Conservation (phyloP, 768 basidiomycete species). For the Auriscalpium microsporum region DNA sequence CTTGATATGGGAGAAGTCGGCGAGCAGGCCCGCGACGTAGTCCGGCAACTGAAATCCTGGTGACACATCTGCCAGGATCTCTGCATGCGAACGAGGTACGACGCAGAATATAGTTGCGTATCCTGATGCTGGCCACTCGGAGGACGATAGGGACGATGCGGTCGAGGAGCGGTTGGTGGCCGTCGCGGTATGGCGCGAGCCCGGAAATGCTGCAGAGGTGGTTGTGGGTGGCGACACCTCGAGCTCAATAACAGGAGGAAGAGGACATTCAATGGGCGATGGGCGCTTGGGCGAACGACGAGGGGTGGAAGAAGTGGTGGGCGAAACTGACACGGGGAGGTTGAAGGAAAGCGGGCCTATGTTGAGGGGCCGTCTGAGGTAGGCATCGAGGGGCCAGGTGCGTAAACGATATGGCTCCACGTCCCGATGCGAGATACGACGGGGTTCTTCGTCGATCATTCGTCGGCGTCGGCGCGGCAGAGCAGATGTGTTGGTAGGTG, state of each 20-base stretch:
- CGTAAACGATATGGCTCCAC: neutral
- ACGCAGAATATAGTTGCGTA: neutral
- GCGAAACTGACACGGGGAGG: too few relatives aligned
- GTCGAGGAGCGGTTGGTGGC: neutral
- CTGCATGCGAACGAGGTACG: neutral
- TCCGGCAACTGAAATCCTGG: neutral
- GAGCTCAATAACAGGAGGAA: too few relatives aligned
- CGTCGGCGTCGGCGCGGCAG: neutral
- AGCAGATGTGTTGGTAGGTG: neutral
- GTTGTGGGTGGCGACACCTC: too few relatives aligned
- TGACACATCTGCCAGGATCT: neutral
- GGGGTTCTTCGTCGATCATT: neutral
- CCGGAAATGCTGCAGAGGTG: too few relatives aligned
- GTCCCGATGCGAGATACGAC: neutral
- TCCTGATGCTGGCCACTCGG: neutral
- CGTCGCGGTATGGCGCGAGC: neutral
- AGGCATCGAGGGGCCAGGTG: neutral
- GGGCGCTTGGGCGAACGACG: too few relatives aligned
- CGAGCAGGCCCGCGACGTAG: neutral
- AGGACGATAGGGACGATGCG: neutral
- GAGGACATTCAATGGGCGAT: too few relatives aligned
- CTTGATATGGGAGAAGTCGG: neutral
- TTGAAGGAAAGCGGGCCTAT: neutral
- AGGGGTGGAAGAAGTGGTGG: too few relatives aligned
- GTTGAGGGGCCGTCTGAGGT: neutral